Conservation (phyloP, 352 stramenopile species). For the Phytophthora idaei region DNA sequence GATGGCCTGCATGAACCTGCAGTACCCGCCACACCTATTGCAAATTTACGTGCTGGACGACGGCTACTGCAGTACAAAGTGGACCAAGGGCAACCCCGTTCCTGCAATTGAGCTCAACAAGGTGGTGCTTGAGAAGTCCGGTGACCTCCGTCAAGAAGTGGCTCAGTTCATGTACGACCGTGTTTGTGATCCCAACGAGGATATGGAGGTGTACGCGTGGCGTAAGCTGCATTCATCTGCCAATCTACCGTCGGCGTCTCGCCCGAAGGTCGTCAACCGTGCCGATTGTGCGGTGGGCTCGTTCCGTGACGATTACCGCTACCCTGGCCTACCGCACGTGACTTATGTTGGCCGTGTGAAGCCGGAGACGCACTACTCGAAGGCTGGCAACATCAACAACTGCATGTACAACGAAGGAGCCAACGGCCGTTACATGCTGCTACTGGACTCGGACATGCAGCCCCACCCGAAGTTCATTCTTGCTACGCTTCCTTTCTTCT, state of each 20-base stretch:
- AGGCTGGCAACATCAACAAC: slow-evolving; percentile 93
- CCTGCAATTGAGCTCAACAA: slow-evolving; percentile 81
- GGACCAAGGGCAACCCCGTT: slow-evolving; percentile 75
- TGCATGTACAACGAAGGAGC: slow-evolving; percentile 88
- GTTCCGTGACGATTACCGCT: slow-evolving; percentile 88
- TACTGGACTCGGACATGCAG: slow-evolving; percentile 89
- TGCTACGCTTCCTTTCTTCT: slow-evolving; percentile 86
- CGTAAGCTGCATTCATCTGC: slow-evolving; percentile 85
- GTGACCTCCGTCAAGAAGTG: slow-evolving; percentile 82
- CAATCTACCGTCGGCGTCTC: slow-evolving; percentile 74
- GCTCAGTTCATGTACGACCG: slow-evolving; percentile 91
- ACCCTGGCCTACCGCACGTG: slow-evolving; percentile 79
- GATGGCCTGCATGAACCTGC: slow-evolving; percentile 87
- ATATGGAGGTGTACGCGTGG: slow-evolving; percentile 89
- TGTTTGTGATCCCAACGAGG: slow-evolving; percentile 85
- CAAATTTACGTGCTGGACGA: slow-evolving; percentile 89
- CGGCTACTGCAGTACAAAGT: slow-evolving; percentile 85
- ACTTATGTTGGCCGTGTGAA: slow-evolving; percentile 84
- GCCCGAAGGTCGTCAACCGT: slow-evolving; percentile 76
- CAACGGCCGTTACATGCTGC: slow-evolving; percentile 76
- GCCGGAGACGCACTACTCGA: slow-evolving; percentile 74
- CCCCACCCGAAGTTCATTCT: slow-evolving; percentile 86
- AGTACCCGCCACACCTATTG: slow-evolving; percentile 87
- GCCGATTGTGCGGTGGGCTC: slow-evolving; percentile 78
- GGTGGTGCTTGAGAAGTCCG: slow-evolving; percentile 73